Evolutionary conservation across 306 rosid genomes (phyloP), one percentile per base, ranked within the genome.

Genomic region (Leucaena leucocephala): DNA sequence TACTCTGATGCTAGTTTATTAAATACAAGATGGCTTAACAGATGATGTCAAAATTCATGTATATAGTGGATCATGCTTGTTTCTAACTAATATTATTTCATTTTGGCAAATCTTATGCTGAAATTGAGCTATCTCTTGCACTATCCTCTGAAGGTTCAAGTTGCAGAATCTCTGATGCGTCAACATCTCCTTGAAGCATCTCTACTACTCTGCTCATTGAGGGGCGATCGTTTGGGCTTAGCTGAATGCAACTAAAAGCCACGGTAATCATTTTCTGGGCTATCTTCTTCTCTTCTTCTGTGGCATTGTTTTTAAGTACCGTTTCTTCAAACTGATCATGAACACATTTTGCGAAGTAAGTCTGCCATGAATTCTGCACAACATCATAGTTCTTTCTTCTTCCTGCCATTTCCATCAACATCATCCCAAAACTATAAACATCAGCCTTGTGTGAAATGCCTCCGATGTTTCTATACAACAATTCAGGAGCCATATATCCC

Each of bases 141-240:
- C 61, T 7, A 55, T 55, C 12, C 22, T 55, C 33, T 19, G 62
- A 50, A 21, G 68, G 68, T 21, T 74, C 15, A 1, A 27, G 8
- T 40, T 54, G 68, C 15, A 58, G 67, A 57, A 39, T 36, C 63
- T 75, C 58, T 61, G 34, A 50, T 15, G n/a, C 5, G 8, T 58
- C 69, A 59, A 14, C 54, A 19, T 75, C 46, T 61, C 72, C 72
- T 76, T 76, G 72, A 76, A 63, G 79, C 79, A 76, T 76, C 48
- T 76, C 50, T n/a, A 49, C 65, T 12, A 63, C 79, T 63, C 49
- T 43, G 7, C 50, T 63, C 79, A 76, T 63, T 63, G 72, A 76
- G 14, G 79, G 62, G 50, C 48, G 79, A 34, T 76, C 71, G 35
- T 16, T 62, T 16, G 79, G 79, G 6, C 65, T 62, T 62, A 75